Conservation (phyloP, 2,329 filamentous ascomycete species). For the Neofusicoccum laricinum region DNA sequence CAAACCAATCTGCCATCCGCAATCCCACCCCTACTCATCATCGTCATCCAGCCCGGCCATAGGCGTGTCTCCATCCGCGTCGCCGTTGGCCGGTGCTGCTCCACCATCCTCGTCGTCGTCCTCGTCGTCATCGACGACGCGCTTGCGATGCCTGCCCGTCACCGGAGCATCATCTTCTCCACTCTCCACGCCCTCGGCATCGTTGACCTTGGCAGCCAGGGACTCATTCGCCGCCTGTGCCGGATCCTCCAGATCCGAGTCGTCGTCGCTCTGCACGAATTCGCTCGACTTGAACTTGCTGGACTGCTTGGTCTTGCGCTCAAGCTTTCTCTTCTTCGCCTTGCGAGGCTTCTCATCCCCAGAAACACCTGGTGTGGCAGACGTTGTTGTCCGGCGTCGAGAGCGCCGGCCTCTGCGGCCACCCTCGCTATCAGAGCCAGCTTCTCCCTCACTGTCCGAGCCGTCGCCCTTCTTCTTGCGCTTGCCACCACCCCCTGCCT, state of each 20-base stretch:
- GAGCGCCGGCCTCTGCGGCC: slow-evolving; percentile 28
- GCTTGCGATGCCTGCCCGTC: slow-evolving; percentile 16
- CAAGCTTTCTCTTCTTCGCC: slow-evolving; percentile 61
- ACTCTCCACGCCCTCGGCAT: slow-evolving; percentile 23
- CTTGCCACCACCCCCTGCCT: slow-evolving; percentile 42
- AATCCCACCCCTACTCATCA: background rate
- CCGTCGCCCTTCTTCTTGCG: slow-evolving; percentile 62
- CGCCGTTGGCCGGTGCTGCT: background rate
- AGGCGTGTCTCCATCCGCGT: slow-evolving; percentile 11
- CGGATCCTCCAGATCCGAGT: slow-evolving; percentile 16
- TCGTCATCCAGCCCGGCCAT: slow-evolving; percentile 8
- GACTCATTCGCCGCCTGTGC: slow-evolving; percentile 14
- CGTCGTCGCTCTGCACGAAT: slow-evolving; percentile 75
- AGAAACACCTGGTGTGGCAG: slow-evolving; percentile 39
- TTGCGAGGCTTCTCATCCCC: slow-evolving; percentile 60
- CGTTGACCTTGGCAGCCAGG: slow-evolving; percentile 16
- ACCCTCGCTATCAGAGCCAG: slow-evolving; percentile 37
- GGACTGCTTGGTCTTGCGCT: slow-evolving; percentile 47
- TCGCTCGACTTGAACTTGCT: slow-evolving; percentile 84
- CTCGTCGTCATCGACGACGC: slow-evolving; percentile 19
- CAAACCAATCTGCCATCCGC: background rate
- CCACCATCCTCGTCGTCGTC: slow-evolving; percentile 17
- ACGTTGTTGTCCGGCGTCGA: slow-evolving; percentile 31
- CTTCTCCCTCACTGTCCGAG: slow-evolving; percentile 46
- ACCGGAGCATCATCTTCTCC: slow-evolving; percentile 15